Evolutionary conservation across 495 filamentous ascomycete species (phyloP), one percentile per base, ranked within the genome.

Genomic region (Penicillium antarcticum): DNA sequence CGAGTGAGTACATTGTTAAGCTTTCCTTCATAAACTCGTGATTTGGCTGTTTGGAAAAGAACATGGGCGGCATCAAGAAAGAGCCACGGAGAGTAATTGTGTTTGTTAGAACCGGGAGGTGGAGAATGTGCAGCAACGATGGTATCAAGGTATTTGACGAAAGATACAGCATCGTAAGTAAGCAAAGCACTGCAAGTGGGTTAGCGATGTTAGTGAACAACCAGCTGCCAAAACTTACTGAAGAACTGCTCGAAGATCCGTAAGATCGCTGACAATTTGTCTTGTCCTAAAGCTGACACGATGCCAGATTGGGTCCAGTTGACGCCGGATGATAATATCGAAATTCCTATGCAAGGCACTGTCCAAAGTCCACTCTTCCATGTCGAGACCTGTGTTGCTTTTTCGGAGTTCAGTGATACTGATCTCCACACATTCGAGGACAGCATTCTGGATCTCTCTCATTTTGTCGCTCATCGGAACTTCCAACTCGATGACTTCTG

Each of bases 321-420:
- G 94, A 59, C 92, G 83, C 42, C 91, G 75, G 42, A 98, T 83
- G 51, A 92, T 83, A 31, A 89, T 76, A 67, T 97, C 95, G 65
- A 98, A 98, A 56, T 86, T 92, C 65, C 86, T 88, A 53, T 97
- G 88, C 48, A 98, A 71, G 18, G 94, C 95, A 65, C 90, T 96
- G 65, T 98, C 95, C 16, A 96, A 74, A 48, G 90, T 97, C 94
- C 94, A 98, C 56, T 97, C 91, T 51, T 92, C 92, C 87, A 97
- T 88, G 55, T 98, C 95, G 5, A 98, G 71, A 0, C 91, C 91
- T 0, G 85, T 78, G 61, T 96, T 97, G 8, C 82, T 76, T 64
- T 95, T 97, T 63, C 90, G 92, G 13, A 98, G 74, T 63, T 98
- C 95, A 23, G 84, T 80, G 56, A 98, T 92, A 54, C 90, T 95